Percentiles rank a stretch among this genome's conserved stretches.
Evolutionary conservation across 257 asterid species (phyloP).

Genomic region (Scutellaria barbata): DNA sequence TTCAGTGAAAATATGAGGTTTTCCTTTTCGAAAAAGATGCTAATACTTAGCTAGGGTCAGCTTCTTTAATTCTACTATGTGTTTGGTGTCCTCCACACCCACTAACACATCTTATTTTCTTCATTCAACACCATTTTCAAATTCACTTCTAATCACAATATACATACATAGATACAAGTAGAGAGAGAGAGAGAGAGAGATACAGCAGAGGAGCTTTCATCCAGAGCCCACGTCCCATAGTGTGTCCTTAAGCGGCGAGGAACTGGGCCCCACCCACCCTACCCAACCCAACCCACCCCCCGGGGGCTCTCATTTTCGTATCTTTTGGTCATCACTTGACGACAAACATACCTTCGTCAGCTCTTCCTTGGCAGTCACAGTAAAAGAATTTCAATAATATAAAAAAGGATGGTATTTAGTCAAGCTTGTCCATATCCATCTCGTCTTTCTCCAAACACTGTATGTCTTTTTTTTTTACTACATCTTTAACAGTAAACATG

Average conservation of each 20-base stretch:
- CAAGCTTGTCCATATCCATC: constrained; percentile 39
- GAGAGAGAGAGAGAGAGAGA: constrained; percentile 26
- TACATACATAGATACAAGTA: background rate
- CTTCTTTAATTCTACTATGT: too few species aligned
- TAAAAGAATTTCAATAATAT: constrained; percentile 47
- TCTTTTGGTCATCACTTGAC: constrained; percentile 49
- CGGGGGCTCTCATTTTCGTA: constrained; percentile 44
- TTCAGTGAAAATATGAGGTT: constrained; percentile 51
- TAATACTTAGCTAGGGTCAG: constrained; percentile 34
- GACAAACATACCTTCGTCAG: constrained; percentile 63
- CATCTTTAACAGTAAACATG: constrained; percentile 45
- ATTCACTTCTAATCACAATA: constrained; percentile 3
- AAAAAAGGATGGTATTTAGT: constrained; percentile 18
- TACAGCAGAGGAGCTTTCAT: constrained; percentile 47
- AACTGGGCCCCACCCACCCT: constrained; percentile 42
- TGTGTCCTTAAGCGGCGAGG: constrained; percentile 60
- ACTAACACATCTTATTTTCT: constrained; percentile 41
- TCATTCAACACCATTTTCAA: background rate
- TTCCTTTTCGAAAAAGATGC: constrained; percentile 53
- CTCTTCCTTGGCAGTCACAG: constrained; percentile 46
- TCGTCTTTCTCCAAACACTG: constrained; percentile 34
- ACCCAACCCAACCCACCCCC: background rate
- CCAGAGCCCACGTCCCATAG: constrained; percentile 54
- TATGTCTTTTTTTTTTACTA: background rate
- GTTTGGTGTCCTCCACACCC: constrained; percentile 57